These are phyloP conservation scores for Metrosideros polymorpha DNA, from an alignment of 441 rosid genomes.

Conservation along the genomic window DNA sequence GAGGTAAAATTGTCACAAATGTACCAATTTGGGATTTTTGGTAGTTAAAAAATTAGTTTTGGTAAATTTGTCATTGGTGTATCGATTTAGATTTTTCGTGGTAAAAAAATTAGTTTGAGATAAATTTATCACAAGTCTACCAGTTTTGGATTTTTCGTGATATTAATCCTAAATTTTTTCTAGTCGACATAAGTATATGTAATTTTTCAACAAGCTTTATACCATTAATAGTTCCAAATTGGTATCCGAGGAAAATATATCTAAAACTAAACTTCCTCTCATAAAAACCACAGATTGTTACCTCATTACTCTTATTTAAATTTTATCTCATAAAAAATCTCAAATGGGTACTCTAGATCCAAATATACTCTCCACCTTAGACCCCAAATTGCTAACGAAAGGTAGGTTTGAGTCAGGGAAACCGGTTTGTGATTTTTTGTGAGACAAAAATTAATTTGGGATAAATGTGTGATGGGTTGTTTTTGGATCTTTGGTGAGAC, in stretches of 20 bases:
- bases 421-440: neutral
- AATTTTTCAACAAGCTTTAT: neutral
- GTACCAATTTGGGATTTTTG: no score
- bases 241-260: neutral
- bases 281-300: accelerated
- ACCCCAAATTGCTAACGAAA: neutral
- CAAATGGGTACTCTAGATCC: neutral
- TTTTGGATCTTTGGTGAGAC: neutral
- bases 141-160: no score
- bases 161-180: neutral
- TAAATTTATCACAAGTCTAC: no score
- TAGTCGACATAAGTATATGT: neutral
- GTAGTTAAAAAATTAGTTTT: no score
- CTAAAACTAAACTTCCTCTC: neutral
- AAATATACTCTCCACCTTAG: neutral
- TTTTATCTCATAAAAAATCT: neutral
- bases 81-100: no score
- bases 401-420: accelerated
- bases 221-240: neutral
- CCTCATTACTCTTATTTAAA: neutral
- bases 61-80: no score
- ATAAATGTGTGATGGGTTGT: accelerated
- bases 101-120: no score
- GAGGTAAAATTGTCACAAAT: no score
- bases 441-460: accelerated